Base-by-base conservation (phyloP, 106 monocot genomes). In the Dendrobium catenatum region DNA sequence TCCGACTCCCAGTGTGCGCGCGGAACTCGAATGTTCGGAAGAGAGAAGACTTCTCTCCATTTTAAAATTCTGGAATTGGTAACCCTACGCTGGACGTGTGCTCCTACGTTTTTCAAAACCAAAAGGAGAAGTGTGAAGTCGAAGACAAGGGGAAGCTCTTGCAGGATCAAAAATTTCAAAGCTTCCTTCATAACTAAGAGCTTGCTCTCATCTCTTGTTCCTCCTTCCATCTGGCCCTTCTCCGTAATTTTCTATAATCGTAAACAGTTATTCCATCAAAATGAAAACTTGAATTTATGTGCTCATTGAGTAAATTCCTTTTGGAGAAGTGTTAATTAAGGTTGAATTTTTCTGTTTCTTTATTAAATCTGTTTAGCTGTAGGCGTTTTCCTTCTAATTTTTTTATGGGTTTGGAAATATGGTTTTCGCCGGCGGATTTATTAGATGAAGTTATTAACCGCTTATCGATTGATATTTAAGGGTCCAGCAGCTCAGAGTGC, bases 61-160 rank as follows among this genome's bases (percentile, higher is more conserved):
- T 47, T 49, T 48, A 7, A 3, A 49, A 26, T 47, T 3, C 22
- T 24, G 76, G 5, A 76, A 26, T 44, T 48, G 13, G 70, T 74
- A 74, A 74, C 9, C 17, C 73, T 74, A 74, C 20, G 6, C n/a
- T 43, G 43, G 73, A 74, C 73, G 41, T 74, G 76, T 46, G 49
- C 48, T 76, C 76, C 44, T 27, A 49, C 76, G 76, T 76, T 15
- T 76, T 76, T 76, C 76, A 76, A 76, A 49, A 76, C 6, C 76
- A 26, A 49, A 46, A 49, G 48, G 41, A 20, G 76, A 48, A 48
- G 48, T 1, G 8, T 43, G 73, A 43, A 76, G 44, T 29, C 29
- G 29, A 29, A 29, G 29, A 20, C 48, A 76, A 49, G 76, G 22
- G 49, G 44, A 47, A 76, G 41, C 47, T 49, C 41, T 1, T 76